phyloP scores from a whole-genome alignment of 2,329 filamentous ascomycete species.

The Botrytis galanthina region DNA sequence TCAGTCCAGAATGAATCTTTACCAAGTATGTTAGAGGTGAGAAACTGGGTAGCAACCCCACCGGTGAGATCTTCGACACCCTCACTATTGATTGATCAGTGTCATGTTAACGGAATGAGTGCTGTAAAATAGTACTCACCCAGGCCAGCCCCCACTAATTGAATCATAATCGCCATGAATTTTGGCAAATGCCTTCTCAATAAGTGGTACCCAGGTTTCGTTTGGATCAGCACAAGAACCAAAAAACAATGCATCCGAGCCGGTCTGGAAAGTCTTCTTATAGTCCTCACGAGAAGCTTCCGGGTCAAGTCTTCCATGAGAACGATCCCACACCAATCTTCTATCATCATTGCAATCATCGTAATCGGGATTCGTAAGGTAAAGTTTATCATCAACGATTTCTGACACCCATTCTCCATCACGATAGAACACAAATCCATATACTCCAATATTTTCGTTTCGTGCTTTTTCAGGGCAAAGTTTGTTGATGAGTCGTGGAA shows the following conservation, averaged over 20 bases:
- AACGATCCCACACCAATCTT: slow-evolving; percentile 40
- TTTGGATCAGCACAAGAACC: slow-evolving; percentile 71
- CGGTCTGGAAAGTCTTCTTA: slow-evolving; percentile 43
- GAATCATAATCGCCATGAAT: slow-evolving; percentile 75
- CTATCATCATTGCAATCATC: slow-evolving; percentile 69
- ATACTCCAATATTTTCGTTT: slow-evolving; percentile 67
- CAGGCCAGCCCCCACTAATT: slow-evolving; percentile 66
- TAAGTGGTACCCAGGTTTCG: slow-evolving; percentile 76
- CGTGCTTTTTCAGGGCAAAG: slow-evolving; percentile 36
- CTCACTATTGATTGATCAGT: slow-evolving; percentile 38
- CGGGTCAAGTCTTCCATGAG: slow-evolving; percentile 21
- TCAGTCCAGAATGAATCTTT: slow-evolving; percentile 80
- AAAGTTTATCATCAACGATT: slow-evolving; percentile 88
- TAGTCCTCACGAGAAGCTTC: slow-evolving; percentile 49
- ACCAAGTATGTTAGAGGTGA: slow-evolving; percentile 69
- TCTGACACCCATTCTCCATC: slow-evolving; percentile 90
- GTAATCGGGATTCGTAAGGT: slow-evolving; percentile 76
- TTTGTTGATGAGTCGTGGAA: slow-evolving; percentile 48
- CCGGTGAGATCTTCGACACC: slow-evolving; percentile 60
- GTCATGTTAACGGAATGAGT: not conserved
- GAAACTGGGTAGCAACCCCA: slow-evolving; percentile 65
- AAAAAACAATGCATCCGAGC: slow-evolving; percentile 74
- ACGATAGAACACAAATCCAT: slow-evolving; percentile 83
- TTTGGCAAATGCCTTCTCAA: slow-evolving; percentile 82
- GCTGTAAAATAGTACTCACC: slow-evolving; percentile 28